phyloP scores from a whole-genome alignment of 495 filamentous ascomycete genomes.

The Barbatosphaeria neglecta region DNA sequence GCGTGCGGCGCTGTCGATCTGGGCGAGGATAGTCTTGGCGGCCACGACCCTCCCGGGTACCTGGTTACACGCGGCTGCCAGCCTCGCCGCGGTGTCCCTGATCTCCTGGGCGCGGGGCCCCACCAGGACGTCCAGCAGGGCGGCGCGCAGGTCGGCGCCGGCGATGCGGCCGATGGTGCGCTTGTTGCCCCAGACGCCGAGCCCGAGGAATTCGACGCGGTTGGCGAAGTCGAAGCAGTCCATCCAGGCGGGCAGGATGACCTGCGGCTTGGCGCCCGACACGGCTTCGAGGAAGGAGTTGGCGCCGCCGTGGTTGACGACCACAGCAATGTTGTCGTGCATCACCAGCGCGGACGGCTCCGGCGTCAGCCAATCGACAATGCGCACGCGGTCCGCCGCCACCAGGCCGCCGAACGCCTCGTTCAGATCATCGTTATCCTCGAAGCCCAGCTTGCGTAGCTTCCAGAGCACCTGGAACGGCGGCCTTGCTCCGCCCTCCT shows the following conservation, averaged over 20 bases:
- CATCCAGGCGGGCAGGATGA: conserved; percentile 42
- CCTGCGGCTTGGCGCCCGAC: conserved; percentile 34
- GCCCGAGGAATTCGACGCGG: conserved; percentile 36
- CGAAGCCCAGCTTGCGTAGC: conserved; percentile 9
- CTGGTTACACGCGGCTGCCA: background rate
- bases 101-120: background rate
- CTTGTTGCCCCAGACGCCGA: conserved; percentile 37
- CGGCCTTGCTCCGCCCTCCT: background rate
- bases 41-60: background rate
- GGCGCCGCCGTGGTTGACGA: conserved; percentile 33
- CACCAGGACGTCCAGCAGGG: background rate
- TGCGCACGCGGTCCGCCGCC: conserved; percentile 10
- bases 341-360: conserved; percentile 26
- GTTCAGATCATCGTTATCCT: background rate
- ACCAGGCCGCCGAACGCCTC: conserved; percentile 7
- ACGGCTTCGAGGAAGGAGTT: conserved; percentile 34
- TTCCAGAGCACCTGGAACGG: conserved; percentile 34
- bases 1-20: background rate
- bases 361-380: conserved; percentile 24
- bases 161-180: background rate
- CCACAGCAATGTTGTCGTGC: conserved; percentile 21
- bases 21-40: background rate
- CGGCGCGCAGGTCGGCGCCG: background rate
- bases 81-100: background rate
- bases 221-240: conserved; percentile 44